Percentiles rank a stretch among this genome's conserved stretches.
These are phyloP conservation scores for thale cress (Arabidopsis thaliana) DNA, from an alignment of 345 rosid genomes.

Conservation along the genomic window DNA sequence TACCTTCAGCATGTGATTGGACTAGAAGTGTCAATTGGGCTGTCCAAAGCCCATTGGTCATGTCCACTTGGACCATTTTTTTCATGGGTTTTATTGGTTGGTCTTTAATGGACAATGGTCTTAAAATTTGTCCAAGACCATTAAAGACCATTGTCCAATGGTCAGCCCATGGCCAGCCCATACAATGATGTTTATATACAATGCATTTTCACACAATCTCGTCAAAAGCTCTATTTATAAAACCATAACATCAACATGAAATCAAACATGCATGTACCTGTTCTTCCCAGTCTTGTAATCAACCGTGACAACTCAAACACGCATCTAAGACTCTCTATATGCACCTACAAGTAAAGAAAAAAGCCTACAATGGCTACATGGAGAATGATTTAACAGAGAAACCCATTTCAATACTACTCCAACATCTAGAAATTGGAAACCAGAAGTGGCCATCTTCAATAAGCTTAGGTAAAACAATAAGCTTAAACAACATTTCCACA, in stretches of 20 bases:
- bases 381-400: background rate
- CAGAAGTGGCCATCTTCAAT: background rate
- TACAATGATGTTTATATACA: too few relatives aligned
- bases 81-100: too few relatives aligned
- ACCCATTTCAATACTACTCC: constrained; percentile 4
- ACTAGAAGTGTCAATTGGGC: too few relatives aligned
- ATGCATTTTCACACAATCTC: too few relatives aligned
- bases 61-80: too few relatives aligned
- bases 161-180: too few relatives aligned
- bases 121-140: too few relatives aligned
- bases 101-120: too few relatives aligned
- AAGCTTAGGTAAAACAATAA: background rate
- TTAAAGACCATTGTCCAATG: too few relatives aligned
- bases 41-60: too few relatives aligned
- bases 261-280: background rate
- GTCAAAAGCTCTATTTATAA: background rate
- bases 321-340: background rate
- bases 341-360: background rate
- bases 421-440: background rate
- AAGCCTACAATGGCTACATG: background rate
- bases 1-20: too few relatives aligned
- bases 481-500: background rate
- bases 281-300: too few relatives aligned
- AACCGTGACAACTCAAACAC: background rate
- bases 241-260: background rate